Percentiles rank a stretch among this genome's conserved stretches.
Evolutionary conservation across 2,329 filamentous ascomycete genomes (phyloP).

Genomic region (Colletotrichum gigasporum): DNA sequence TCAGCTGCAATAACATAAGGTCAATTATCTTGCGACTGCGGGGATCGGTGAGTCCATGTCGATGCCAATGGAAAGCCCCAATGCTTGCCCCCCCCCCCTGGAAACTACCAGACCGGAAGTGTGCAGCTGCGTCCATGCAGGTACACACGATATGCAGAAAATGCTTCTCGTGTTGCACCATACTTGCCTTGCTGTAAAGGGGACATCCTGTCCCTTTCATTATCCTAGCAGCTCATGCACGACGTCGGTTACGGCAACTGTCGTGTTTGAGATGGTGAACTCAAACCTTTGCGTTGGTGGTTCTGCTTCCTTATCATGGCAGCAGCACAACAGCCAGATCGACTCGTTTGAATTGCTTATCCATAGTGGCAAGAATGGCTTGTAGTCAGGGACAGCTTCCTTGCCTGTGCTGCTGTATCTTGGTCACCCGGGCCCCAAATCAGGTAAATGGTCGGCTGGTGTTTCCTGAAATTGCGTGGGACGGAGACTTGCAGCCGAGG

Average conservation of each 20-base stretch:
- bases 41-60: not conserved
- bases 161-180: not conserved
- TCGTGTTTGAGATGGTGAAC: not conserved
- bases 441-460: not conserved
- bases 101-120: conserved; percentile 12
- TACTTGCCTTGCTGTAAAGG: not conserved
- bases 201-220: not conserved
- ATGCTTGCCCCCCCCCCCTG: not conserved
- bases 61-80: not conserved
- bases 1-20: not conserved
- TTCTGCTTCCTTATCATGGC: not conserved
- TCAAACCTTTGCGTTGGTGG: not conserved
- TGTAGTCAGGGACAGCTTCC: rapidly evolving
- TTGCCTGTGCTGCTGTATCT: not conserved
- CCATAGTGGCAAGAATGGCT: too few relatives aligned
- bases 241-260: not conserved
- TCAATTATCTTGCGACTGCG: not conserved
- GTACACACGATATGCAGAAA: not conserved
- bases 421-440: too few relatives aligned
- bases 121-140: conserved; percentile 21
- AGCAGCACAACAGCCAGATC: not conserved
- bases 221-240: too few relatives aligned
- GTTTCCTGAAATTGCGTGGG: not conserved
- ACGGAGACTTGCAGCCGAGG: conserved; percentile 21
- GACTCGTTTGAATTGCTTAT: too few relatives aligned